Base-by-base conservation (phyloP, 441 rosid species). In the Oxalis stricta region DNA sequence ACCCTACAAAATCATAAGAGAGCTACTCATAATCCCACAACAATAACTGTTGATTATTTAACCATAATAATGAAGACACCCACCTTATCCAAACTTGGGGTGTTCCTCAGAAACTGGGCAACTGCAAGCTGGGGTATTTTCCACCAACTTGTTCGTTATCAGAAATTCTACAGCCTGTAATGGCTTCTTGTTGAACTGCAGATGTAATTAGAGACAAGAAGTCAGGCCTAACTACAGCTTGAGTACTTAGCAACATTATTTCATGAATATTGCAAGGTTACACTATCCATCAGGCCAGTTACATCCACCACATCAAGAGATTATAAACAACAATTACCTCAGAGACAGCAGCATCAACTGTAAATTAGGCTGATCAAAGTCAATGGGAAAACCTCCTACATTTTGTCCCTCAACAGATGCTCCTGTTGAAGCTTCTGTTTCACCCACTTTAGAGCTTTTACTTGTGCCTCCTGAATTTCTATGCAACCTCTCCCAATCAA, bases 121-220 rank as follows among this genome's bases (percentile, higher is more conserved):
- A 88, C 84, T 45, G 96, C n/a, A 72, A 49, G 71, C 60, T 45
- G 99, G 94, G 38, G 68, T 69, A 52, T 69, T 73, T 61, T 88
- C 99, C 67, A 88, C 75, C 65, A 93, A 69, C 53, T 84, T 84
- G 65, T 84, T 88, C 13, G 82, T 70, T 58, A 80, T 70, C 65
- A 88, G 60, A 72, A 70, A 76, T 34, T 77, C 79, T 46, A 88
- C 58, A 50, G 93, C 99, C 66, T 84, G 87, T 35, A 64, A 72
- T 7, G 96, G 80, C 48, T 71, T 62, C 75, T 96, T 76, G 63
- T 93, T 93, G 78, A 93, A 93, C 99, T 93, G 85, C 77, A 77
- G n/a, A 70, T 29, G 46, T 32, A 48, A 58, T 30, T 44, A 32
- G n/a, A 46, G 45, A 54, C 38, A 24, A 33, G 46, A 37, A 52